phyloP scores from a whole-genome alignment of 768 basidiomycete genomes.

The Leccinellum luteum region DNA sequence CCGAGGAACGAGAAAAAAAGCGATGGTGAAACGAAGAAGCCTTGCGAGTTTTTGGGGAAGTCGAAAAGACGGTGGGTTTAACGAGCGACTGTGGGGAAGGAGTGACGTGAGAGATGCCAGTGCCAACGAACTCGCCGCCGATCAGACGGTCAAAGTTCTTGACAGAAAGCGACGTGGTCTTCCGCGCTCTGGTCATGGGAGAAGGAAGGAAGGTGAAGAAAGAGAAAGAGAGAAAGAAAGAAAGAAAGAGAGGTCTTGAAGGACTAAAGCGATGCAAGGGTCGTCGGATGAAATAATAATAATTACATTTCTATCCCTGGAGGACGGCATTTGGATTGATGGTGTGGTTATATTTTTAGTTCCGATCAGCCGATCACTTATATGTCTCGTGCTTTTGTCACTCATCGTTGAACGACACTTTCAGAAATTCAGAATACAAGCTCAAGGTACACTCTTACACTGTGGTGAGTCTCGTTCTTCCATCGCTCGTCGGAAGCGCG shows the following conservation, averaged over 20 bases:
- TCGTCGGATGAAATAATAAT: not conserved
- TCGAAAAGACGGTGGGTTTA: conserved; percentile 18
- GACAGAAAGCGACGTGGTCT: conserved; percentile 25
- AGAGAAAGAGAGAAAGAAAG: conserved; percentile 2
- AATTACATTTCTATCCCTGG: not conserved
- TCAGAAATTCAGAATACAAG: too few species aligned
- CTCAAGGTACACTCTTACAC: too few species aligned
- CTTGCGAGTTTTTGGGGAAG: conserved; percentile 12
- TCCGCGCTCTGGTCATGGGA: conserved; percentile 28
- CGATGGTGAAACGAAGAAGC: conserved; percentile 29
- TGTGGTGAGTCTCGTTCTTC: not conserved
- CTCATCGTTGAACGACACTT: too few species aligned
- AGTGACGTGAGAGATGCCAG: conserved; percentile 1
- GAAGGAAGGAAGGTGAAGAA: not conserved
- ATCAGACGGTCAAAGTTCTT: conserved; percentile 35
- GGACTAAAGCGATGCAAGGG: conserved; percentile 18
- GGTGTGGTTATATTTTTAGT: not conserved
- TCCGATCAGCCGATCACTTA: too few species aligned
- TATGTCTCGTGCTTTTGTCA: too few species aligned
- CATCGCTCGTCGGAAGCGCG: not conserved
- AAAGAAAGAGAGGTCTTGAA: not conserved
- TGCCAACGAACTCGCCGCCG: conserved; percentile 32
- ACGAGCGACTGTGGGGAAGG: conserved; percentile 20
- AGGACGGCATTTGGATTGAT: too few species aligned
- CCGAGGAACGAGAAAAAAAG: conserved; percentile 28